These are phyloP conservation scores for Talaromyces piceae DNA, from an alignment of 2,329 filamentous ascomycete genomes.

Conservation along the genomic window DNA sequence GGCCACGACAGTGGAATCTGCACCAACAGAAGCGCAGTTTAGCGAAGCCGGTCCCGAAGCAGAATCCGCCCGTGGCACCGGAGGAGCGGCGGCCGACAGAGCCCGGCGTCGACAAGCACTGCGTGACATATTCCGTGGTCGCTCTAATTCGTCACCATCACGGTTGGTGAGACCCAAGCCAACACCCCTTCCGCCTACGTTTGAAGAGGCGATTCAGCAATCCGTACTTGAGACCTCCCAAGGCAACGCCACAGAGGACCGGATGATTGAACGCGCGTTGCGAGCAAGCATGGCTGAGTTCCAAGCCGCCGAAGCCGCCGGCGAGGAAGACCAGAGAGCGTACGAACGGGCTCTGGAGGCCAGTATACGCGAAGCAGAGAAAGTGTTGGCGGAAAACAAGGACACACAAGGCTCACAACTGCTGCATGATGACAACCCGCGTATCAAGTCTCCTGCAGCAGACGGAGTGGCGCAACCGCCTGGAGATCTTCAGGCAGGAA, in stretches of 20 bases:
- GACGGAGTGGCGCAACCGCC: no score
- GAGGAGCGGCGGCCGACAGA: conserved; percentile 1
- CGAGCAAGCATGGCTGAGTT: conserved; percentile 61
- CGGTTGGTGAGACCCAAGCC: neutral
- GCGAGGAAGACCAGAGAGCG: conserved; percentile 39
- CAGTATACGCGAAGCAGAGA: conserved; percentile 40
- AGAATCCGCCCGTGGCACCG: conserved; percentile 9
- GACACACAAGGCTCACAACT: neutral
- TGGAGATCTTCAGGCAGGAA: neutral
- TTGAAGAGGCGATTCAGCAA: conserved; percentile 63
- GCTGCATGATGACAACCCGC: neutral
- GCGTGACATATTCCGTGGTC: conserved; percentile 1
- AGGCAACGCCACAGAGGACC: conserved; percentile 63
- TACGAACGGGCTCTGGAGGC: conserved; percentile 45
- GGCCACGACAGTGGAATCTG: neutral
- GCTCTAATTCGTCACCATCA: conserved; percentile 4
- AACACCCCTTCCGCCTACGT: conserved; percentile 40
- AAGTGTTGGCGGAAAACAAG: conserved; percentile 15
- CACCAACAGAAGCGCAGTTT: neutral
- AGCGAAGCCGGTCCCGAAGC: conserved; percentile 4
- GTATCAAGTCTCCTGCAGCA: neutral
- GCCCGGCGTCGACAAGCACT: neutral
- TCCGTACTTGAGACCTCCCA: conserved; percentile 64
- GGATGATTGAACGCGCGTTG: conserved; percentile 64
- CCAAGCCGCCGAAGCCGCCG: conserved; percentile 26